Conservation (phyloP, 2,329 filamentous ascomycete genomes). For the Bipolaris zeicola region DNA sequence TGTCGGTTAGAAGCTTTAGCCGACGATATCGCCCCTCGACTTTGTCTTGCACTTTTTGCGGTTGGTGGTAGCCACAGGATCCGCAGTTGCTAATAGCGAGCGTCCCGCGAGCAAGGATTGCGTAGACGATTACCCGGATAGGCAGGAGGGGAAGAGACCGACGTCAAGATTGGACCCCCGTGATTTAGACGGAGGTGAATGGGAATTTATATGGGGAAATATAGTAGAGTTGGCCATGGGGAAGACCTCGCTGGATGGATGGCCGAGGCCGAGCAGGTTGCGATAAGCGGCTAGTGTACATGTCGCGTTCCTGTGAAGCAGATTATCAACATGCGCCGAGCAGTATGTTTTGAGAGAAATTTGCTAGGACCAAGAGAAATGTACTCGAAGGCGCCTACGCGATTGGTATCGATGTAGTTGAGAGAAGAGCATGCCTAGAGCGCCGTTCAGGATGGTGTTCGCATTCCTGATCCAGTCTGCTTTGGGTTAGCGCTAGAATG, state of each 20-base stretch:
- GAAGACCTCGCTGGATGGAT: background rate
- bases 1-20: slow-evolving; percentile 30
- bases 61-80: slow-evolving; percentile 25
- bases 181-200: background rate
- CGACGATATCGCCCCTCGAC: slow-evolving; percentile 9
- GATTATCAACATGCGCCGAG: too few species aligned
- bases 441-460: too few species aligned
- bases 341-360: too few species aligned
- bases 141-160: slow-evolving; percentile 30
- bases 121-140: slow-evolving; percentile 33
- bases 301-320: too few species aligned
- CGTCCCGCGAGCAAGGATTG: slow-evolving; percentile 21
- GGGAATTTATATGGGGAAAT: too few species aligned
- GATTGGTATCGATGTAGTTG: too few species aligned
- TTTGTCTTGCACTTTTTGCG: slow-evolving; percentile 12
- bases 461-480: background rate
- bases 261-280: too few species aligned
- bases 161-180: slow-evolving; percentile 1
- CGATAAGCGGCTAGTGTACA: too few species aligned
- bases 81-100: slow-evolving; percentile 29
- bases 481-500: slow-evolving; percentile 18
- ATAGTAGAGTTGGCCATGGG: too few species aligned
- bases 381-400: too few species aligned
- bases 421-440: too few species aligned
- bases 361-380: too few species aligned